Percentiles rank a stretch among this genome's conserved stretches.
Evolutionary conservation across 2,329 filamentous ascomycete species (phyloP).

Genomic region (Cladophialophora bantiana): DNA sequence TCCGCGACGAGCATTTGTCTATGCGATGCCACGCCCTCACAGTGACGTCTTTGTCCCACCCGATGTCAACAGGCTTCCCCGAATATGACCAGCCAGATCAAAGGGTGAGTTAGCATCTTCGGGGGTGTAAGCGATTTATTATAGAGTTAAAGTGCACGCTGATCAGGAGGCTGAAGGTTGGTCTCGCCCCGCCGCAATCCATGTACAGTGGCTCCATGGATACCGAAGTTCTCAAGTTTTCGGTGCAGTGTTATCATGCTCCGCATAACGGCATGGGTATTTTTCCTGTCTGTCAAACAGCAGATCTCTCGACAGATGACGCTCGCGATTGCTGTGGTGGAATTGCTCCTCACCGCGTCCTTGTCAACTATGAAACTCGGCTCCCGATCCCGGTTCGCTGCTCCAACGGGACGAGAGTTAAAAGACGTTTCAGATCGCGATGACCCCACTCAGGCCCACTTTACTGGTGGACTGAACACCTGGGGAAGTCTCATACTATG

Average conservation of each 20-base stretch:
- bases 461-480: not conserved
- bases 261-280: not conserved
- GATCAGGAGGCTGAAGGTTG: not conserved
- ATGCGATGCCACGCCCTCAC: not conserved
- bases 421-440: not conserved
- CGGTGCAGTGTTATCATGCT: no score
- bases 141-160: not conserved
- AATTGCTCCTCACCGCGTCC: not conserved
- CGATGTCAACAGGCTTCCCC: not conserved
- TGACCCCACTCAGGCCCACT: not conserved
- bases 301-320: not conserved
- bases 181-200: not conserved
- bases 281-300: not conserved
- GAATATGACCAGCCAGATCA: not conserved
- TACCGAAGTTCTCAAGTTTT: not conserved
- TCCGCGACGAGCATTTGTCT: not conserved
- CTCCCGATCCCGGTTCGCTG: not conserved
- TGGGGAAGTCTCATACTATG: not conserved
- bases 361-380: not conserved
- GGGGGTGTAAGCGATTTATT: not conserved
- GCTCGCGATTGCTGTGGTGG: not conserved
- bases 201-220: not conserved
- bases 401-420: not conserved
- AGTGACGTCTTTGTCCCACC: conserved; percentile 17
- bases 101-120: not conserved